Percentiles rank a stretch among this genome's conserved stretches.
These are phyloP conservation scores for Tuber melanosporum DNA, from an alignment of 495 filamentous ascomycete species.

Conservation along the genomic window DNA sequence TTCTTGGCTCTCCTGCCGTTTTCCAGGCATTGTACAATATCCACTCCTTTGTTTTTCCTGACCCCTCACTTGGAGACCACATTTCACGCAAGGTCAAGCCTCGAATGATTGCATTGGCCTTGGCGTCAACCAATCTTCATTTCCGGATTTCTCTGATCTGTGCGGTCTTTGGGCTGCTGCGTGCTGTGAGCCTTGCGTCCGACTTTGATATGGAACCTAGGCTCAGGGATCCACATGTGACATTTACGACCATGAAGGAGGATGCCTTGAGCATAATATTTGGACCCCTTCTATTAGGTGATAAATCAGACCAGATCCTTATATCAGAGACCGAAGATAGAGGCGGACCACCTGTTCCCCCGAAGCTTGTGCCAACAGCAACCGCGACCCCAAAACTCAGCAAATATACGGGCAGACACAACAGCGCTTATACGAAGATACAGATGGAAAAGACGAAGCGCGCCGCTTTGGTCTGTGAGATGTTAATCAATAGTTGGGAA, in stretches of 20 bases:
- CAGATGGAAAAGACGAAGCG: conserved; percentile 35
- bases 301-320: conserved; percentile 44
- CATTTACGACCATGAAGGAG: conserved; percentile 54
- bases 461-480: conserved; percentile 39
- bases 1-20: conserved; percentile 61
- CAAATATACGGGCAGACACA: conserved; percentile 26
- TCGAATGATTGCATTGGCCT: conserved; percentile 58
- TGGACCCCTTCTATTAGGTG: conserved; percentile 57
- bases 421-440: conserved; percentile 33
- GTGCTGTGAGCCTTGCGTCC: conserved; percentile 33
- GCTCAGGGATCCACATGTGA: conserved; percentile 33
- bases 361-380: conserved; percentile 27
- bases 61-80: conserved; percentile 48
- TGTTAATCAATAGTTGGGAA: conserved; percentile 41
- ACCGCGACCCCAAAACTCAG: conserved; percentile 29
- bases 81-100: conserved; percentile 53
- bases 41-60: conserved; percentile 50
- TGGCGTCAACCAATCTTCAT: conserved; percentile 52
- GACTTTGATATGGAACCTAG: conserved; percentile 31
- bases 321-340: conserved; percentile 40
- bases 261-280: conserved; percentile 58
- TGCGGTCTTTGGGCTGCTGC: conserved; percentile 58
- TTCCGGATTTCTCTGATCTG: conserved; percentile 59
- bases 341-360: conserved; percentile 37
- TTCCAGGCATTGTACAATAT: conserved; percentile 63